These are phyloP conservation scores for Phyllosticta paracitricarpa DNA, from an alignment of 2,329 filamentous ascomycete genomes.

Conservation along the genomic window DNA sequence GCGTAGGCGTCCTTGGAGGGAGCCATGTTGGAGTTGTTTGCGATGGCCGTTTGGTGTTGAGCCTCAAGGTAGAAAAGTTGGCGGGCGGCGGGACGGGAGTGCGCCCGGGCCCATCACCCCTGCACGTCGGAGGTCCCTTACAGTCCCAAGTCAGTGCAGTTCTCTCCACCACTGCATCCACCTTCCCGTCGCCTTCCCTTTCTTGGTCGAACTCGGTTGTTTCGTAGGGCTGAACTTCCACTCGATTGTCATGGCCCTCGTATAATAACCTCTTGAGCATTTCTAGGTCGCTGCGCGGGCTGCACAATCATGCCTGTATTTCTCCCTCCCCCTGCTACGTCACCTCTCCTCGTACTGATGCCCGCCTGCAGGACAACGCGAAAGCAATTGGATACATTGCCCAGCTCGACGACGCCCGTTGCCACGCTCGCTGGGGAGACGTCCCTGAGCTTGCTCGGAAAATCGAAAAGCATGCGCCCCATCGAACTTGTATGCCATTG, in stretches of 20 bases:
- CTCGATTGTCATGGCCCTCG: not conserved
- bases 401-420: constrained; percentile 76
- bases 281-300: constrained; percentile 1
- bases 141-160: not conserved
- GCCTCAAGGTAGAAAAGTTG: not conserved
- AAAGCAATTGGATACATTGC: constrained; percentile 78
- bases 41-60: not conserved
- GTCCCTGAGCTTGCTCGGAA: constrained; percentile 87
- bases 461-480: constrained; percentile 84
- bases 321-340: constrained; percentile 4
- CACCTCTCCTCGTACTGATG: constrained; percentile 6
- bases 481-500: constrained; percentile 61
- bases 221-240: not conserved
- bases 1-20: constrained; percentile 2
- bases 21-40: constrained; percentile 1
- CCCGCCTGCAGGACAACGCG: constrained; percentile 41
- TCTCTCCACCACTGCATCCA: not conserved
- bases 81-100: not conserved
- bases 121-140: constrained; percentile 3
- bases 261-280: not conserved
- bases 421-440: constrained; percentile 76
- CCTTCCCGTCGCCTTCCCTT: constrained; percentile 1
- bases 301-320: constrained; percentile 7
- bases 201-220: not conserved
- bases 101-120: constrained; percentile 3